These are phyloP conservation scores for Microcyclospora tardicrescens DNA, from an alignment of 2,329 filamentous ascomycete species.

Conservation along the genomic window DNA sequence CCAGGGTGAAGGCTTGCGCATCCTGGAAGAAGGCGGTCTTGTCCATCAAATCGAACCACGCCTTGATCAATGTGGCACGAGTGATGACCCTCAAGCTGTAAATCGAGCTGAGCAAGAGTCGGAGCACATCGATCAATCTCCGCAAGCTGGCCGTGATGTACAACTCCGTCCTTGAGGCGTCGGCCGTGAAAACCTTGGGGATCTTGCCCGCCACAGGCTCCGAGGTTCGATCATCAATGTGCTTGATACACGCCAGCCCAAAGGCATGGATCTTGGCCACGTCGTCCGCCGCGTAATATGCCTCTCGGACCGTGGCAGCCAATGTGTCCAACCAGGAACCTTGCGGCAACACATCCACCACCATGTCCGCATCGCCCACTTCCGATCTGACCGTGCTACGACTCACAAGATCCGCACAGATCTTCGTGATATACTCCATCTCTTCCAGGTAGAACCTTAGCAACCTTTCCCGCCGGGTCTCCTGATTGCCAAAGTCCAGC, in stretches of 20 bases:
- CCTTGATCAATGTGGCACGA: conserved; percentile 39
- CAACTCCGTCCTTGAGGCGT: conserved; percentile 26
- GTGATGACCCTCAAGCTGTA: conserved; percentile 8
- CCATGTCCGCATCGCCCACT: not conserved
- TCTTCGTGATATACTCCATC: conserved; percentile 10
- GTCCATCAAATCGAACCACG: conserved; percentile 65
- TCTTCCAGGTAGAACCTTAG: conserved; percentile 17
- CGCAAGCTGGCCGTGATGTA: conserved; percentile 35
- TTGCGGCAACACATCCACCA: not conserved
- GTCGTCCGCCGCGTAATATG: conserved; percentile 6
- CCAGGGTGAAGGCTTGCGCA: conserved; percentile 32
- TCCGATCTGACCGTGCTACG: conserved; percentile 7
- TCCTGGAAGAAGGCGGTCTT: conserved; percentile 56
- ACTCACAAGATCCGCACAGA: conserved; percentile 11
- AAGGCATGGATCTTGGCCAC: conserved; percentile 6
- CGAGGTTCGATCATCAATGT: not conserved
- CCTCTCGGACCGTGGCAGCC: conserved; percentile 8
- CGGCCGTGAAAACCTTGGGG: conserved; percentile 8
- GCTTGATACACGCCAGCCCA: conserved; percentile 8
- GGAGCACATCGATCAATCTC: not conserved
- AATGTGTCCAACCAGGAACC: conserved; percentile 13
- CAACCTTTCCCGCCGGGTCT: conserved; percentile 6
- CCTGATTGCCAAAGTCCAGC: conserved; percentile 8
- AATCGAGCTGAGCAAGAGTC: not conserved
- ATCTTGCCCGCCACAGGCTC: not conserved